phyloP scores from a whole-genome alignment of 78 protist genomes.

The Speleostelium caveatum region DNA sequence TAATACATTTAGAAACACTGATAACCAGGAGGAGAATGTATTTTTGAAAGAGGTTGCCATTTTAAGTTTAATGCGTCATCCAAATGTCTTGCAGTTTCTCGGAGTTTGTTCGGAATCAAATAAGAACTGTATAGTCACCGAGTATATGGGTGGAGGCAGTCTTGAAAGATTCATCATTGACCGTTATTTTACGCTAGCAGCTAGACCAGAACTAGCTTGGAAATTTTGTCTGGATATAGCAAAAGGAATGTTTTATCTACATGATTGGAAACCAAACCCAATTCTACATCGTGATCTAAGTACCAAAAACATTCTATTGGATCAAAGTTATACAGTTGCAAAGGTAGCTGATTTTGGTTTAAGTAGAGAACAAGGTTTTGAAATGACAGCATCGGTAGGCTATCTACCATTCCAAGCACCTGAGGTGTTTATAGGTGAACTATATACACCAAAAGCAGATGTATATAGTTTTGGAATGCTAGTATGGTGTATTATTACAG shows the following conservation, averaged over 20 bases:
- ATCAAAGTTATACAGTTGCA: constrained; percentile 53
- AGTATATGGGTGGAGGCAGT: constrained; percentile 78
- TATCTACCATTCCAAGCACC: constrained; percentile 81
- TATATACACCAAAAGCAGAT: constrained; percentile 76
- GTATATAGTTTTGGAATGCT: constrained; percentile 70
- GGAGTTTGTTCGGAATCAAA: constrained; percentile 79
- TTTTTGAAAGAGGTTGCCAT: constrained; percentile 78
- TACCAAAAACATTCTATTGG: constrained; percentile 81
- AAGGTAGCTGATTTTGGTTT: constrained; percentile 85
- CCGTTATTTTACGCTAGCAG: constrained; percentile 24
- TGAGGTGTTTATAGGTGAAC: constrained; percentile 77
- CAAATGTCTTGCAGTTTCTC: constrained; percentile 74
- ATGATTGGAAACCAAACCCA: constrained; percentile 82
- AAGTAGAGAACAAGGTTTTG: constrained; percentile 67
- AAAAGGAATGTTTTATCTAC: constrained; percentile 80
- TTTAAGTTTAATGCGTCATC: constrained; percentile 59
- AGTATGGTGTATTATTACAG: constrained; percentile 57
- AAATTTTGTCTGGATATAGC: constrained; percentile 39
- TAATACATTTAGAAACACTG: constrained; percentile 61
- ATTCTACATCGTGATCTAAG: constrained; percentile 84
- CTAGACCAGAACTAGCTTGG: constrained; percentile 55
- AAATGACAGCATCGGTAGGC: constrained; percentile 77
- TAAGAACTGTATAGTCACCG: constrained; percentile 73
- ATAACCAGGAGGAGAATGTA: constrained; percentile 56
- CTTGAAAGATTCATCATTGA: constrained; percentile 46